phyloP scores from a whole-genome alignment of 306 rosid species.

The Cajanus cajan region DNA sequence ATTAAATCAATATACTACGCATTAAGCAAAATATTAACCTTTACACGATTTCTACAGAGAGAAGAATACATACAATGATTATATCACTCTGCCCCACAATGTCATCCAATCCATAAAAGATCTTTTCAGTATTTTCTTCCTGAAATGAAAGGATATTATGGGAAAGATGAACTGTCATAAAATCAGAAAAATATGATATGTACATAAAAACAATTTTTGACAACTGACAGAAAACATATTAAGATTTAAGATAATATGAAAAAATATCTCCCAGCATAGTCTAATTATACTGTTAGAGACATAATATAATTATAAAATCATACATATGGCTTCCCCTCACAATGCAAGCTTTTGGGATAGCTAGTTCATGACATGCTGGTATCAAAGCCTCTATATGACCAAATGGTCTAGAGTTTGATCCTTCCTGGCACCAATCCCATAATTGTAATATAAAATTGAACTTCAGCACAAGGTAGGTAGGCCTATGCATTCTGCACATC shows the following conservation, averaged over 20 bases:
- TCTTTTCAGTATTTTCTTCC: conserved; percentile 87
- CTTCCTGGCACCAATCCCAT: no score
- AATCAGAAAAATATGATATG: neutral
- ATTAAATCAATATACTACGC: conserved; percentile 20
- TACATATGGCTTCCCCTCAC: neutral
- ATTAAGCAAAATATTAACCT: conserved; percentile 11
- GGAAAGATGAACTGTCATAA: neutral
- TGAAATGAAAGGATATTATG: conserved; percentile 43
- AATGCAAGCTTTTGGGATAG: neutral
- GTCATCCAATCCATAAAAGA: conserved; percentile 91
- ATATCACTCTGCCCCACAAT: conserved; percentile 69
- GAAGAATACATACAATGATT: conserved; percentile 65
- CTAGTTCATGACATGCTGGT: neutral
- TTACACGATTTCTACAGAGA: neutral
- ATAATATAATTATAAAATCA: neutral
- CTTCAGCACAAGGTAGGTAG: no score
- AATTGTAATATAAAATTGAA: no score
- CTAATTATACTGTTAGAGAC: neutral
- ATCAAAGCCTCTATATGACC: neutral
- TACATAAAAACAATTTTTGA: neutral
- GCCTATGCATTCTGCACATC: no score
- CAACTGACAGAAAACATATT: neutral
- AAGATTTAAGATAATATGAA: neutral
- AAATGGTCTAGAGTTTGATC: neutral
- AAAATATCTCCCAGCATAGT: conserved; percentile 2